These are phyloP conservation scores for Colletotrichum sp. DNA, from an alignment of 2,329 filamentous ascomycete genomes.

Conservation along the genomic window DNA sequence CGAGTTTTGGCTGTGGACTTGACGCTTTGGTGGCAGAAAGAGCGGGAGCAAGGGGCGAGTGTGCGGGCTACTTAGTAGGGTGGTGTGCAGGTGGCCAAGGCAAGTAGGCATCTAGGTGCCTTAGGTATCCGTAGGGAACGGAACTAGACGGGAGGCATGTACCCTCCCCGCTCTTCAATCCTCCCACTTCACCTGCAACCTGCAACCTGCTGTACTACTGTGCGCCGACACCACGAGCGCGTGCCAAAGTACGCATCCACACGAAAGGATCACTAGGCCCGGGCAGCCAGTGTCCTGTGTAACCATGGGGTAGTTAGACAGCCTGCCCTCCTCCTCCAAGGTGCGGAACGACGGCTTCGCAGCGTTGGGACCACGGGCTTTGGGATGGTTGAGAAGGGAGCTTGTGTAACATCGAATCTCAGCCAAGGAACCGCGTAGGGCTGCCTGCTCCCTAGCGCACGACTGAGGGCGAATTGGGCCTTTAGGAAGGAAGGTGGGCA, in stretches of 20 bases:
- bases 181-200: not conserved
- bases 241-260: not conserved
- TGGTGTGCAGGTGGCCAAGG: not conserved
- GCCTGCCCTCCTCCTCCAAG: not conserved
- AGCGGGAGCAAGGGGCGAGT: not conserved
- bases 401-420: not conserved
- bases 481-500: not conserved
- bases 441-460: not conserved
- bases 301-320: not conserved
- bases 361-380: not conserved
- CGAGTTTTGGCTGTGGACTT: not conserved
- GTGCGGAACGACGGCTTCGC: not conserved
- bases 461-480: not conserved
- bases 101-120: not conserved
- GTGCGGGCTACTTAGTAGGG: too few relatives aligned
- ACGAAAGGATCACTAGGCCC: not conserved
- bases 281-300: not conserved
- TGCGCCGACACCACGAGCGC: not conserved
- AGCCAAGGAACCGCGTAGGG: not conserved
- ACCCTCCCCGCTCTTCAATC: not conserved
- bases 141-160: not conserved
- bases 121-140: not conserved
- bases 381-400: not conserved
- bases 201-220: not conserved
- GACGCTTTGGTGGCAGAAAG: slow-evolving; percentile 12